Conservation (phyloP, 108 stramenopile genomes). For the Conticribra guillardii region DNA sequence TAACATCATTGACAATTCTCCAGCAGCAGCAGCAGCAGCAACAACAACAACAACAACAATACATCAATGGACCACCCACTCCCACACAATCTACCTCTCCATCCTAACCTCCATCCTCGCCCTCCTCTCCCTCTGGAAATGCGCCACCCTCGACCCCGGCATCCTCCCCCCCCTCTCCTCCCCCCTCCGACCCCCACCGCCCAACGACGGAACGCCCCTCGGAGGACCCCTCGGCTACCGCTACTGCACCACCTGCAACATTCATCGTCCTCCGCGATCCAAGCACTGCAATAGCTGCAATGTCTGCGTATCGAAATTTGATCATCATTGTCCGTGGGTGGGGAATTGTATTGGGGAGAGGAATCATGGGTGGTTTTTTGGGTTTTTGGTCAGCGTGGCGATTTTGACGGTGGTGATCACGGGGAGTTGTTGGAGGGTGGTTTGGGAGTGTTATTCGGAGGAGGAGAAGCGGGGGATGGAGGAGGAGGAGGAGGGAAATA, state of each 20-base stretch:
- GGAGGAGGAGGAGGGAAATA: not conserved
- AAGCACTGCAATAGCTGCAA: constrained; percentile 97
- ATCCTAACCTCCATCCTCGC: constrained; percentile 38
- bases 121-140: constrained; percentile 68
- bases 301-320: constrained; percentile 91
- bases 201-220: constrained; percentile 42
- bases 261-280: constrained; percentile 86
- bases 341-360: constrained; percentile 95
- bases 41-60: constrained; percentile 5
- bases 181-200: constrained; percentile 69
- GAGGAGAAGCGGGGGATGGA: constrained; percentile 1
- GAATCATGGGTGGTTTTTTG: constrained; percentile 89
- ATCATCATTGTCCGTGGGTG: constrained; percentile 94
- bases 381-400: constrained; percentile 69
- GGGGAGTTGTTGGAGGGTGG: constrained; percentile 48
- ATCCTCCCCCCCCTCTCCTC: constrained; percentile 76
- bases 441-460: constrained; percentile 38
- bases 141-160: constrained; percentile 84
- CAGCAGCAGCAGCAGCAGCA: not conserved
- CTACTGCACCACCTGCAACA: constrained; percentile 89
- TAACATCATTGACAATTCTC: not conserved
- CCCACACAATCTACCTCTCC: constrained; percentile 45
- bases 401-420: constrained; percentile 63
- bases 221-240: constrained; percentile 78
- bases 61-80: constrained; percentile 33